These are phyloP conservation scores for Phyllosticta citrichinensis DNA, from an alignment of 2,329 filamentous ascomycete genomes.

Conservation along the genomic window DNA sequence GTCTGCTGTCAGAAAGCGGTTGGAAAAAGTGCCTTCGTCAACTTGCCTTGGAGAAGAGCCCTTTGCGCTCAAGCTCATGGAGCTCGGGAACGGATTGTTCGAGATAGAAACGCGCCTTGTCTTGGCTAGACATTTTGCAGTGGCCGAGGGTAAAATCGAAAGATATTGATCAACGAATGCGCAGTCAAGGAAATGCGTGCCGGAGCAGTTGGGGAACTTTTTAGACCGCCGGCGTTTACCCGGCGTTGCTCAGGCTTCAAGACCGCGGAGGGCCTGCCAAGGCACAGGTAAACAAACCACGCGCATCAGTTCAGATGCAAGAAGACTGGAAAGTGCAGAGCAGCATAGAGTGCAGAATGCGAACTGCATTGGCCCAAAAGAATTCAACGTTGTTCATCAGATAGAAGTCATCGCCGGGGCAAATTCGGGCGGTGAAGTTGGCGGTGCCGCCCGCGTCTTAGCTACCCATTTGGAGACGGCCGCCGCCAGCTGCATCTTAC, in stretches of 20 bases:
- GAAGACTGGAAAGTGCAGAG: not conserved
- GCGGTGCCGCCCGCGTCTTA: not conserved
- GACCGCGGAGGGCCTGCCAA: not conserved
- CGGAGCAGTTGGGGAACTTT: not conserved
- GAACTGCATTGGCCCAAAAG: not conserved
- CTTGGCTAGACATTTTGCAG: slow-evolving; percentile 40
- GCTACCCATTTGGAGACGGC: not conserved
- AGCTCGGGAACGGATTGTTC: slow-evolving; percentile 89
- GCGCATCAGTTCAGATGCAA: not conserved
- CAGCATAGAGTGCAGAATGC: not conserved
- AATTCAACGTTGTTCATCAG: not conserved
- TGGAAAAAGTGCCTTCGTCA: not conserved
- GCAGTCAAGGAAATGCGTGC: too few species aligned
- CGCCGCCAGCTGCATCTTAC: not conserved
- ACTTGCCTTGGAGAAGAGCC: slow-evolving; percentile 70
- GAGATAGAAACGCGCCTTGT: slow-evolving; percentile 91
- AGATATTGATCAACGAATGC: not conserved
- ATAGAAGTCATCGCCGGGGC: not conserved
- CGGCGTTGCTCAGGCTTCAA: not conserved
- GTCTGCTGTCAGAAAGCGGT: slow-evolving; percentile 12
- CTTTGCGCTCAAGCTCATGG: slow-evolving; percentile 83
- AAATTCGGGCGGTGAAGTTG: not conserved
- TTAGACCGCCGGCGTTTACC: not conserved
- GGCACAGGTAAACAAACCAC: not conserved
- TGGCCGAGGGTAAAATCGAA: not conserved